Base-by-base conservation (phyloP, 139 green algal species). In the Chlamydomonas sphaeroides region DNA sequence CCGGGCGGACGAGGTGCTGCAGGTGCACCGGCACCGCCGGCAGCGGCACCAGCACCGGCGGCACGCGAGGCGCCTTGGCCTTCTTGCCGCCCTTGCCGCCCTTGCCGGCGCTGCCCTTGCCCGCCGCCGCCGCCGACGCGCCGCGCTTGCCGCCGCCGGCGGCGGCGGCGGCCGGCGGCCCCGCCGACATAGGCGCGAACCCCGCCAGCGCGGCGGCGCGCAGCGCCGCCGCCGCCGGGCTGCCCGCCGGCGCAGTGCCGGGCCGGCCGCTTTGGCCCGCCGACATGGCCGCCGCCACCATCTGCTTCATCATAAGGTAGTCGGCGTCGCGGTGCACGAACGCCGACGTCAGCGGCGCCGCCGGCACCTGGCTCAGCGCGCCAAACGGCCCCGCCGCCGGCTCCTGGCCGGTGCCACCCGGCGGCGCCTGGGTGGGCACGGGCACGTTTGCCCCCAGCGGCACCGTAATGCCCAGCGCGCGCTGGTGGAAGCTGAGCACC, bases 291-390 rank as follows among this genome's bases (percentile, higher is more conserved):
- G 72, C 56, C 57, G 61, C 72, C 23, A 68, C 72, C 57, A 68
- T 68, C 36, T 69, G 72, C 56, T 41, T 53, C 72, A 80, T 56
- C 72, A 80, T 80, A 3, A 80, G 30, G 38, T 59, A 80, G 61
- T 80, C 72, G 23, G 72, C 72, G 26, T 68, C 72, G 0, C 72
- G 72, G 38, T 80, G 51, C 14, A 80, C 72, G 38, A 67, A 80
- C 25, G 57, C 39, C 20, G 21, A 57, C 26, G 72, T 69, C 28
- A 80, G 49, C 53, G 36, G 72, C 2, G 38, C 72, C 1, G 68
- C 72, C 25, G 53, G 14, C 2, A 51, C 30, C 53, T 49, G 36
- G 7, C 71, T 67, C 26, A 66, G 71, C 35, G 18, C 32, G 69
- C 69, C 69, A 21, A 65, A 77, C 28, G 69, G 69, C 69, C 69